Percentiles rank a stretch among this genome's conserved stretches.
phyloP scores from a whole-genome alignment of 352 stramenopile genomes.

The Phytophthora crassamura region DNA sequence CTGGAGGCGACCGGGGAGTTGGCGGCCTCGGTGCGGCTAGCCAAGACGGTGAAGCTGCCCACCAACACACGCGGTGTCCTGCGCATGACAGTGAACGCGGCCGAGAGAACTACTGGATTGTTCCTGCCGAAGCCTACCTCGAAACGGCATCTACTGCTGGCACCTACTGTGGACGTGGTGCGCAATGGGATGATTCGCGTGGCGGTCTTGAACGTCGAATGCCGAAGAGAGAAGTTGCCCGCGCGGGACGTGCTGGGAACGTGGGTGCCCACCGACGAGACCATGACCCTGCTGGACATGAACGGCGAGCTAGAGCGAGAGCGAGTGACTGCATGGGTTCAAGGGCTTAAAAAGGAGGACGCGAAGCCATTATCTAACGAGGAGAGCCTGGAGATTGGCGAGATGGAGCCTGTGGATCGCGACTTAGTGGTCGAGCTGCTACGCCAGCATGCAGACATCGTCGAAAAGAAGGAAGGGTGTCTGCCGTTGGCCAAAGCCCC shows the following conservation, averaged over 20 bases:
- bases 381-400: too few species aligned
- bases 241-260: slow-evolving; percentile 1
- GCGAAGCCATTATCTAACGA: too few species aligned
- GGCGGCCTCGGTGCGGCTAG: slow-evolving; percentile 1
- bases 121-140: slow-evolving; percentile 5
- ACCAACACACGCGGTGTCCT: slow-evolving; percentile 11
- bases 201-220: slow-evolving; percentile 17
- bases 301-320: slow-evolving; percentile 6
- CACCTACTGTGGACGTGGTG: slow-evolving; percentile 9
- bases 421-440: too few species aligned
- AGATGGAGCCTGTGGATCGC: too few species aligned
- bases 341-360: too few species aligned
- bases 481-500: too few species aligned
- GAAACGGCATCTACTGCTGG: slow-evolving; percentile 14
- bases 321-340: too few species aligned
- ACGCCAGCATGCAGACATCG: too few species aligned
- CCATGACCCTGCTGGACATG: slow-evolving; percentile 6
- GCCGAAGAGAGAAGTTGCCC: slow-evolving; percentile 2
- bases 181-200: slow-evolving; percentile 1
- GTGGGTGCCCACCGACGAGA: slow-evolving; percentile 16
- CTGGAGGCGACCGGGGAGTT: too few species aligned
- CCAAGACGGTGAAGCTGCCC: slow-evolving; percentile 10
- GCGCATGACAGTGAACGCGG: slow-evolving; percentile 10
- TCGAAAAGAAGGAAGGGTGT: too few species aligned
- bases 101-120: slow-evolving; percentile 7